Base-by-base conservation (phyloP, 176 grass and related monocot genomes). In the Alopecurus myosuroides region DNA sequence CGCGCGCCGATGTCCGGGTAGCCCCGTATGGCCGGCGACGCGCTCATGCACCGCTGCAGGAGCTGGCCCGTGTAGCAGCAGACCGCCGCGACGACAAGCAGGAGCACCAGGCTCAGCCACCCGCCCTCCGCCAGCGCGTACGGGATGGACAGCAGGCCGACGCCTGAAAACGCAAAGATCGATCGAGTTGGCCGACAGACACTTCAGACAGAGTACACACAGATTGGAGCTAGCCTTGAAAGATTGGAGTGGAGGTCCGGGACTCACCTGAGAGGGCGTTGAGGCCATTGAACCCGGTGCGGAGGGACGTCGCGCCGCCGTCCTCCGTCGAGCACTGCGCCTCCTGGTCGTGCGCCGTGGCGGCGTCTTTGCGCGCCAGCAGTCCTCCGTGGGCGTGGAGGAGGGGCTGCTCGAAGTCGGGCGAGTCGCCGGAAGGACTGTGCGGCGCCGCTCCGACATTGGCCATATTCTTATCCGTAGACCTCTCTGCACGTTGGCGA, bases 271-370 rank as follows among this genome's bases (percentile, higher is more conserved):
- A 93, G 41, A 96, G 85, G 58, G 86, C 91, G 83, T 96, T 96
- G 80, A 96, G 91, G 66, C 94, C 94, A 40, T 96, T 96, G 86
- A 93, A 96, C 72, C 88, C 89, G 51, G 94, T 96, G 33, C 89
- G 85, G 4, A 88, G 49, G 80, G 91, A 93, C 39, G 41, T 85
- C 0, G 93, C 87, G 76, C 64, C 81, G 76, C 77, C 85, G 63
- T 14, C 23, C 7, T 46, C 73, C 58, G 76, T 19, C 36, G 77
- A 69, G 75, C 29, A 29, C 85, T 84, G 89, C 75, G 85, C 76
- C 85, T 91, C 89, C n/a, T 40, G 75, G 88, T 86, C 82, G 20
- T 46, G 51, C 36, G 48, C 34, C 46, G 7, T 70, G 8, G 15
- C 69, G 3, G 65, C 22, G 23, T 82, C 69, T 51, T 84, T 91